These are phyloP conservation scores for Arabidopsis hybrid DNA, from an alignment of 441 rosid genomes.

Conservation along the genomic window DNA sequence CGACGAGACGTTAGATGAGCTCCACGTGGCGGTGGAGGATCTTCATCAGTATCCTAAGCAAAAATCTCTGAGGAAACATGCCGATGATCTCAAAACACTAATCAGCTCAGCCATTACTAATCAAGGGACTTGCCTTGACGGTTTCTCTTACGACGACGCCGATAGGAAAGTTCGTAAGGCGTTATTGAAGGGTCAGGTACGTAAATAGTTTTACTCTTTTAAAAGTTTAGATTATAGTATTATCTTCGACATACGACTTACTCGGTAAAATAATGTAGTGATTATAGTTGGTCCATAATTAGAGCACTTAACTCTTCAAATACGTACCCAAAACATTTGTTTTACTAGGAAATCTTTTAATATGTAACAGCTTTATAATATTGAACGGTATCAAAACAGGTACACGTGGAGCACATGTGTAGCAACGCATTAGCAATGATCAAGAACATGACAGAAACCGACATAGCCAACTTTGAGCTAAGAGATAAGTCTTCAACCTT, in stretches of 20 bases:
- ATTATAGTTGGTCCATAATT: background rate
- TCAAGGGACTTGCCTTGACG: slow-evolving; percentile 66
- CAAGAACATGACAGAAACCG: slow-evolving; percentile 81
- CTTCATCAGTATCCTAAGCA: slow-evolving; percentile 53
- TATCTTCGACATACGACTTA: background rate
- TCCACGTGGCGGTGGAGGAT: slow-evolving; percentile 45
- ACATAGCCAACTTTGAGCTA: slow-evolving; percentile 53
- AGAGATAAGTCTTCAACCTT: background rate
- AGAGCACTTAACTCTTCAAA: background rate
- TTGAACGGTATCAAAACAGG: slow-evolving; percentile 23
- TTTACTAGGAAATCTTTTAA: background rate
- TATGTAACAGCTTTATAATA: background rate
- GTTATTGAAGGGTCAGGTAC: slow-evolving; percentile 43
- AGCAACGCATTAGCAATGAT: slow-evolving; percentile 89
- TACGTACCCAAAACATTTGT: background rate
- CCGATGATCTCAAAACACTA: slow-evolving; percentile 55
- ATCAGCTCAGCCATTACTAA: slow-evolving; percentile 72
- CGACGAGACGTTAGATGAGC: slow-evolving; percentile 63
- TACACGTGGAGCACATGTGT: slow-evolving; percentile 74
- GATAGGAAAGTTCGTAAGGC: slow-evolving; percentile 52
- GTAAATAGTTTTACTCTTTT: background rate
- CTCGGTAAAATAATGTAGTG: background rate
- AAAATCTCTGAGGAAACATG: slow-evolving; percentile 53
- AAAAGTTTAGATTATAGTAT: background rate
- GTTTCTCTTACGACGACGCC: slow-evolving; percentile 56